Evolutionary conservation across 352 stramenopile genomes (phyloP).

Genomic region (Pythium biforme): DNA sequence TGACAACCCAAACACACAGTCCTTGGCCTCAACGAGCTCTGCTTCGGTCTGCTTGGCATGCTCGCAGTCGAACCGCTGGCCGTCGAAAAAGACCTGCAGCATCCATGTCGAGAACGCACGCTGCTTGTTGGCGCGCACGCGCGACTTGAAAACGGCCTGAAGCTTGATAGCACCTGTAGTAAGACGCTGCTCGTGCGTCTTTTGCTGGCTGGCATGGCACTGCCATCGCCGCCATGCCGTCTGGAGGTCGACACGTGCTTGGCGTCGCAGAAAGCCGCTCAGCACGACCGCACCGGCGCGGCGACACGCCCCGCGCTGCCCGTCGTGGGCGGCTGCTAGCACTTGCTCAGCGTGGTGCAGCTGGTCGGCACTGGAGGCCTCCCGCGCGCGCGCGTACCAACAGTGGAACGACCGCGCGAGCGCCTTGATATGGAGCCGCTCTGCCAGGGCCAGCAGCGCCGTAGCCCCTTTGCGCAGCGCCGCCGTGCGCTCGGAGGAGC

Average conservation of each 20-base stretch:
- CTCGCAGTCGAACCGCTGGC: slow-evolving; percentile 21
- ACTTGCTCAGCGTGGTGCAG: too few relatives aligned
- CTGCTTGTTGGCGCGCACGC: background rate
- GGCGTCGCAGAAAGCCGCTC: background rate
- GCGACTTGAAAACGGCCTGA: background rate
- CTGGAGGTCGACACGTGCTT: background rate
- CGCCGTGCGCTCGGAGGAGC: background rate
- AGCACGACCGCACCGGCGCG: background rate
- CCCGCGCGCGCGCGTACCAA: background rate
- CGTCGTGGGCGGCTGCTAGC: background rate
- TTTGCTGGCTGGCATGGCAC: background rate
- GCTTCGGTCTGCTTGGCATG: slow-evolving; percentile 30
- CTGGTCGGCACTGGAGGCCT: too few relatives aligned
- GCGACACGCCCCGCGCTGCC: background rate
- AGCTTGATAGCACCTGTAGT: background rate
- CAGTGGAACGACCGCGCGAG: slow-evolving; percentile 1
- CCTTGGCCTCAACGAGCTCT: slow-evolving; percentile 56
- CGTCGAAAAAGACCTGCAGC: background rate
- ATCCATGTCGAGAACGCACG: slow-evolving; percentile 11
- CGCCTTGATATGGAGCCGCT: slow-evolving; percentile 5
- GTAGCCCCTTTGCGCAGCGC: background rate
- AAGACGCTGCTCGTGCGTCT: background rate
- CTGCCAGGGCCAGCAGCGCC: background rate
- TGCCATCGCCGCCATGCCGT: background rate
- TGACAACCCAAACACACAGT: slow-evolving; percentile 70